Conservation (phyloP, 176 grass and related monocot genomes). For the Paspalum notatum region DNA sequence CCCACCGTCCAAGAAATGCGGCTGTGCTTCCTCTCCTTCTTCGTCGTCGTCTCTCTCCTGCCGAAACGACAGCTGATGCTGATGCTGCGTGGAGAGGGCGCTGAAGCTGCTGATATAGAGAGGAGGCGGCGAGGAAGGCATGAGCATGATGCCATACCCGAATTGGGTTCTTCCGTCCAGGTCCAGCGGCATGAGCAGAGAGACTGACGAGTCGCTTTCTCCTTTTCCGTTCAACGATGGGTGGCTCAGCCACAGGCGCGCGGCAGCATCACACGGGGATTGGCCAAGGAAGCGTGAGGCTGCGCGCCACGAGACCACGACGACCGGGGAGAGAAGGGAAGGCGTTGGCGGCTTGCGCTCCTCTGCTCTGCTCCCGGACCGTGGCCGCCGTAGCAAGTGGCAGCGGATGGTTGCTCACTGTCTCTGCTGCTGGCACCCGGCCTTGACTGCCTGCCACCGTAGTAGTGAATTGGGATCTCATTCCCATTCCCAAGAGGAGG, state of each 20-base stretch:
- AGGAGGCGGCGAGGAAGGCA: neutral
- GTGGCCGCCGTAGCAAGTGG: conserved; percentile 1
- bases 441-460: neutral
- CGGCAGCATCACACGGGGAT: neutral
- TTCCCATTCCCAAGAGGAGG: neutral
- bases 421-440: neutral
- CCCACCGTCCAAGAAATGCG: neutral
- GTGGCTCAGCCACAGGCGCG: neutral
- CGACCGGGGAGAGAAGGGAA: neutral
- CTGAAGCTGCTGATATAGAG: conserved; percentile 15
- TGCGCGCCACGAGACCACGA: neutral
- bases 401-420: neutral
- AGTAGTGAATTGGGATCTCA: neutral
- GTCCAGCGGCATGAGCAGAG: neutral
- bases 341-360: conserved; percentile 9
- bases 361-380: neutral
- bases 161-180: conserved; percentile 28
- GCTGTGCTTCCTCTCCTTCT: neutral
- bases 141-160: neutral
- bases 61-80: neutral
- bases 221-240: neutral
- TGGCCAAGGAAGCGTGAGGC: conserved; percentile 8
- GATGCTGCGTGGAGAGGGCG: neutral
- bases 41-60: too few relatives aligned
- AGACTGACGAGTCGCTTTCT: neutral